These are phyloP conservation scores for Aspergillus indologenus DNA, from an alignment of 495 filamentous ascomycete genomes.

Conservation along the genomic window DNA sequence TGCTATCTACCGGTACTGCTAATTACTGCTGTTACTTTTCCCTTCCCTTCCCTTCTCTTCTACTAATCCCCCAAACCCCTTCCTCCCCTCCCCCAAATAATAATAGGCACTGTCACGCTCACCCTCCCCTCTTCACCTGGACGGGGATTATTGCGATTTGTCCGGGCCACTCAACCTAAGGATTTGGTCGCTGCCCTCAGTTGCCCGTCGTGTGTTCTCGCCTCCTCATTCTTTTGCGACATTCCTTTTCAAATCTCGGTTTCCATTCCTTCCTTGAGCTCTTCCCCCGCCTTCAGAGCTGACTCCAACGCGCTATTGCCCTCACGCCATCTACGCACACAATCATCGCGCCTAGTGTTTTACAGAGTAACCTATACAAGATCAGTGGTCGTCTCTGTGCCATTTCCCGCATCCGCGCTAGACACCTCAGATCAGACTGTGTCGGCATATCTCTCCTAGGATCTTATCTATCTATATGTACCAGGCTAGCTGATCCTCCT, in stretches of 20 bases:
- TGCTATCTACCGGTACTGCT: too few relatives aligned
- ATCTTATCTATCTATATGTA: constrained; percentile 19
- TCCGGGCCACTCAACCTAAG: neutral
- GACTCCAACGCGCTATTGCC: neutral
- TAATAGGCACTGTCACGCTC: neutral
- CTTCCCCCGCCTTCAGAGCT: neutral
- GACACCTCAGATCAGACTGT: neutral
- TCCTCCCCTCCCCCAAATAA: constrained; percentile 16
- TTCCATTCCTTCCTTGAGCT: neutral
- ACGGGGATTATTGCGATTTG: neutral
- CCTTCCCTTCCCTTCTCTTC: constrained; percentile 20
- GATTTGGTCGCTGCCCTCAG: neutral
- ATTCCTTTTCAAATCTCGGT: constrained; percentile 6
- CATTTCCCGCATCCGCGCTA: neutral
- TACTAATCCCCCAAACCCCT: constrained; percentile 16
- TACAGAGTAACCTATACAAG: neutral
- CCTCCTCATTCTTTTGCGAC: constrained; percentile 6
- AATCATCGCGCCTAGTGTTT: constrained; percentile 5
- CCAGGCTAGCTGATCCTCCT: constrained; percentile 20
- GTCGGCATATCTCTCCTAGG: neutral
- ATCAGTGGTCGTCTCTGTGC: neutral
- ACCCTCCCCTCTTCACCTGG: neutral
- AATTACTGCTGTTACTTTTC: constrained; percentile 22
- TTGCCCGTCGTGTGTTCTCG: neutral
- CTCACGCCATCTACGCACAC: constrained; percentile 6